Percentiles rank a stretch among this genome's conserved stretches.
These are phyloP conservation scores for Fusarium redolens DNA, from an alignment of 2,329 filamentous ascomycete species.

Conservation along the genomic window DNA sequence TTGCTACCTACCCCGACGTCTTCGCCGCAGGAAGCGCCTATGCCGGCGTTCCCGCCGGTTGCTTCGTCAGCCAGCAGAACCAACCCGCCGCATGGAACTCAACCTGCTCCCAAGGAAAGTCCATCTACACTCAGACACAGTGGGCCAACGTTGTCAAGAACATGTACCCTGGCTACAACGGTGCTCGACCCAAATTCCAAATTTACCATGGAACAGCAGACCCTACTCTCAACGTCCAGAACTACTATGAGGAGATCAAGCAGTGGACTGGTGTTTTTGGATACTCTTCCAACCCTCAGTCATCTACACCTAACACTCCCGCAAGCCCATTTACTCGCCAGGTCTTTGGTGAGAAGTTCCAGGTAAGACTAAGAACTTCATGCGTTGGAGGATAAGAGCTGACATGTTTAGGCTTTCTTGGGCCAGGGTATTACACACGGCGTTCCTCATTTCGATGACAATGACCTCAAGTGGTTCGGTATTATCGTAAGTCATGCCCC, in stretches of 20 bases:
- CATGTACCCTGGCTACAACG: slow-evolving; percentile 23
- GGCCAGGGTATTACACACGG: not conserved
- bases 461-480: slow-evolving; percentile 18
- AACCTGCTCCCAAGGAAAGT: slow-evolving; percentile 7
- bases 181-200: slow-evolving; percentile 9
- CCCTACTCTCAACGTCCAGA: slow-evolving; percentile 12
- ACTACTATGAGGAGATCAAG: slow-evolving; percentile 20
- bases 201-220: slow-evolving; percentile 16
- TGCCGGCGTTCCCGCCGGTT: slow-evolving; percentile 12
- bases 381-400: not conserved
- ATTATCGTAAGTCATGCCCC: slow-evolving; percentile 1
- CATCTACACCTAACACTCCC: slow-evolving; percentile 10
- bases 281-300: slow-evolving; percentile 8
- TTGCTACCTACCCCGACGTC: slow-evolving; percentile 5
- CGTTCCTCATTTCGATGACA: slow-evolving; percentile 11
- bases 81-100: slow-evolving; percentile 16
- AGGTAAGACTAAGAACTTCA: not conserved
- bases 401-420: slow-evolving; percentile 1
- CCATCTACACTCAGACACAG: not conserved
- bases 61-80: slow-evolving; percentile 13
- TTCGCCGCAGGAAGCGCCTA: slow-evolving; percentile 16
- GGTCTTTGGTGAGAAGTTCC: slow-evolving; percentile 15
- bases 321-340: slow-evolving; percentile 14
- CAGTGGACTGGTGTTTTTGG: slow-evolving; percentile 21
- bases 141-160: slow-evolving; percentile 23